Evolutionary conservation across 169 alveolate genomes (phyloP).

Genomic region (Sarcocystis neurona): DNA sequence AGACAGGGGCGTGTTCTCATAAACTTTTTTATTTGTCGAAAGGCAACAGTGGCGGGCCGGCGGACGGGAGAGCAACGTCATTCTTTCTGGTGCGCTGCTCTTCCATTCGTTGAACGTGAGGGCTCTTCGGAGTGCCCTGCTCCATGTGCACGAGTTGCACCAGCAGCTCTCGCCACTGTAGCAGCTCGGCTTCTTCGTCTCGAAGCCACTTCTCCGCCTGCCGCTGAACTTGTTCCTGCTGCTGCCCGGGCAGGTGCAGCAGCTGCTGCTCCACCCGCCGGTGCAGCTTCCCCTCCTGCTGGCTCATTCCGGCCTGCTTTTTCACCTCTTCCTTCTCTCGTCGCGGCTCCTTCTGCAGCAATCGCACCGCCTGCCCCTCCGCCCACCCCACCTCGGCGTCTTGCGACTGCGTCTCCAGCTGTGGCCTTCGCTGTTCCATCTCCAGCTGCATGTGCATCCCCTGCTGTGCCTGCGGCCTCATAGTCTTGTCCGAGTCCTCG

Average conservation of each 20-base stretch:
- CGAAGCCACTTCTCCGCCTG: background rate
- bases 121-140: slow-evolving; percentile 8
- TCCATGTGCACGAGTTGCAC: background rate
- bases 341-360: background rate
- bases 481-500: too few relatives aligned
- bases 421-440: too few relatives aligned
- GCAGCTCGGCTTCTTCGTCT: background rate
- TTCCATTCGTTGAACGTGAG: background rate
- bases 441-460: background rate
- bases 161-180: background rate
- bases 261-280: background rate
- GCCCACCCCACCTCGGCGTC: background rate
- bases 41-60: too few relatives aligned
- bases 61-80: too few relatives aligned
- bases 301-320: background rate
- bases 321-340: background rate
- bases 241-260: background rate
- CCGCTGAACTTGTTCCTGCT: background rate
- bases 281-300: background rate
- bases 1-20: too few relatives aligned
- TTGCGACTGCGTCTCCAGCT: background rate
- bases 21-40: too few relatives aligned
- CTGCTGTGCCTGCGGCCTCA: background rate
- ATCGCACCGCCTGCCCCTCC: background rate
- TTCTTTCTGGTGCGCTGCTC: too few relatives aligned